Conservation (phyloP, 306 rosid species). For the Dalbergia cultrata region DNA sequence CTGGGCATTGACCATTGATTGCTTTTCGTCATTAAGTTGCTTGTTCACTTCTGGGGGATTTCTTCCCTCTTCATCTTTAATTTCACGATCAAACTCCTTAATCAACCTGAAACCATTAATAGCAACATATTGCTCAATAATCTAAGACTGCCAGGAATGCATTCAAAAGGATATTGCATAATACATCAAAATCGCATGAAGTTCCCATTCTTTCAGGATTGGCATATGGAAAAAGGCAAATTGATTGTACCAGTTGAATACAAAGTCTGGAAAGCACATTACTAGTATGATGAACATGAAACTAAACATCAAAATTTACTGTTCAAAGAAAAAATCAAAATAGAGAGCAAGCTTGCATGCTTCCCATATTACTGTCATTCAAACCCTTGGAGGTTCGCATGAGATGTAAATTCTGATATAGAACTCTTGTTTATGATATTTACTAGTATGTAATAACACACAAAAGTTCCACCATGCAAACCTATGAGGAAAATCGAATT, state of each 20-base stretch:
- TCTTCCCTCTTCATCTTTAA: conserved; percentile 88
- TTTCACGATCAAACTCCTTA: conserved; percentile 94
- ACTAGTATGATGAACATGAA: conserved; percentile 33
- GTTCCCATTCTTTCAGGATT: conserved; percentile 26
- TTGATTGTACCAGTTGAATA: conserved; percentile 4
- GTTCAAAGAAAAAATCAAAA: neutral
- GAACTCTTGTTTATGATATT: conserved; percentile 3
- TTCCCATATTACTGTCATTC: conserved; percentile 18
- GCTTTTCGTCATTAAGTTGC: conserved; percentile 98
- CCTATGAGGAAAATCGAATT: neutral
- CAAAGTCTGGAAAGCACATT: conserved; percentile 27
- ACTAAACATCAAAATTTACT: neutral
- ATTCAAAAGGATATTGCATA: conserved; percentile 20
- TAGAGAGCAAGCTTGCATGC: conserved; percentile 18
- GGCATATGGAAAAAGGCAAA: conserved; percentile 6
- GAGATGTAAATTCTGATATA: conserved; percentile 4
- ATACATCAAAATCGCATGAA: conserved; percentile 24
- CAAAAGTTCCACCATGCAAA: conserved; percentile 1
- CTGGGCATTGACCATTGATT: conserved; percentile 76
- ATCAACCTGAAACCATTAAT: conserved; percentile 68
- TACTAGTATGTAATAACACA: conserved; percentile 10
- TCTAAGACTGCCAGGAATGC: conserved; percentile 20
- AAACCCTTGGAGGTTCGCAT: conserved; percentile 27
- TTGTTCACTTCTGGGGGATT: conserved; percentile 89
- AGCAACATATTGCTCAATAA: conserved; percentile 32